phyloP scores from a whole-genome alignment of 2,329 filamentous ascomycete genomes.

The Cercospora sp. region DNA sequence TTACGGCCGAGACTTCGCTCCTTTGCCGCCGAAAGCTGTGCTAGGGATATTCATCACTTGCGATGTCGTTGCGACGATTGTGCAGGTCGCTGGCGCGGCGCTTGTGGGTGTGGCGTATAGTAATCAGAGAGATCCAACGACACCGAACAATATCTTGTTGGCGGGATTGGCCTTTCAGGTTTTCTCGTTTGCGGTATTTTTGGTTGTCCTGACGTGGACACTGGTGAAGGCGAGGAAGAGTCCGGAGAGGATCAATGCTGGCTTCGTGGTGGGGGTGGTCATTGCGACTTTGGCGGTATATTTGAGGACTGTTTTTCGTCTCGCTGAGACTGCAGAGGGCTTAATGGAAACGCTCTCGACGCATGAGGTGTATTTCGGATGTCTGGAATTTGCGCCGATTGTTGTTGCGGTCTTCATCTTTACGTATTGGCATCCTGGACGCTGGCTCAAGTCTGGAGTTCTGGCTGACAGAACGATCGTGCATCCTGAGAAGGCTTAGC shows the following conservation, averaged over 20 bases:
- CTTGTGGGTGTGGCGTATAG: conserved; percentile 54
- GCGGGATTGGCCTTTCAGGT: conserved; percentile 58
- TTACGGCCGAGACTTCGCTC: conserved; percentile 47
- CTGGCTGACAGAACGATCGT: not conserved
- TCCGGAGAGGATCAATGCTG: conserved; percentile 35
- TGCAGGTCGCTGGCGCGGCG: conserved; percentile 57
- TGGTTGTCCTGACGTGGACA: conserved; percentile 48
- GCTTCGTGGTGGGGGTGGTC: conserved; percentile 48
- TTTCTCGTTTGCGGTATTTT: conserved; percentile 53
- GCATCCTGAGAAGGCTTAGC: not conserved
- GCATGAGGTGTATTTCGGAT: conserved; percentile 56
- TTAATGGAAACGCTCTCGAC: conserved; percentile 49
- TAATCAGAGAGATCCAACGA: conserved; percentile 52
- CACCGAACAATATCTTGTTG: conserved; percentile 57
- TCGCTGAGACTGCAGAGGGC: conserved; percentile 57
- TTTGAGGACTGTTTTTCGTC: conserved; percentile 55
- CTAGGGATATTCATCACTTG: conserved; percentile 57
- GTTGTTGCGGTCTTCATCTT: conserved; percentile 52
- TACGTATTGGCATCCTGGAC: conserved; percentile 48
- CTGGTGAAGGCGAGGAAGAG: conserved; percentile 42
- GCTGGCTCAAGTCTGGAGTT: conserved; percentile 32
- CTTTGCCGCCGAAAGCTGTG: conserved; percentile 50
- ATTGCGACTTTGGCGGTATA: conserved; percentile 53
- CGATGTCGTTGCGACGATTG: conserved; percentile 56
- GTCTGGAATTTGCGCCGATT: conserved; percentile 57